phyloP scores from a whole-genome alignment of 2,329 filamentous ascomycete species.

The Sporothrix pseudoabietina region DNA sequence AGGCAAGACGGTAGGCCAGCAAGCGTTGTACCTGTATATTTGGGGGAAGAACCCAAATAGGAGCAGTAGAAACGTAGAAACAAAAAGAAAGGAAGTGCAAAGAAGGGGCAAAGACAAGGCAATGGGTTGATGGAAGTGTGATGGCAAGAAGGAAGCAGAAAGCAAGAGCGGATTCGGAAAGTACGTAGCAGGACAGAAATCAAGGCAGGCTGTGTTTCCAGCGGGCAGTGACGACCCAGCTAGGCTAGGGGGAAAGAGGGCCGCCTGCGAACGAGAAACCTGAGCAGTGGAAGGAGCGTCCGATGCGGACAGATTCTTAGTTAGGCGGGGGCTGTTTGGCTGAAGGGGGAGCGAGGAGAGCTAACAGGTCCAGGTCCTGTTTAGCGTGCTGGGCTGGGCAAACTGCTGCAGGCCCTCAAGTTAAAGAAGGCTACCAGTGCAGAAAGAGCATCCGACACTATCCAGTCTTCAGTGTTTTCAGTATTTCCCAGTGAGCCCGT shows the following conservation, averaged over 20 bases:
- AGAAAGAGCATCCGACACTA: neutral
- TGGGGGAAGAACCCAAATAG: neutral
- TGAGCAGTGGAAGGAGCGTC: neutral
- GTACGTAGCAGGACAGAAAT: constrained; percentile 11
- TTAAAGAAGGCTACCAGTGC: neutral
- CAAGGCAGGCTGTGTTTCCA: constrained; percentile 23
- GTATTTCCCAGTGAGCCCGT: neutral
- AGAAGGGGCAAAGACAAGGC: neutral
- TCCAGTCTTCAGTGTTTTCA: too few species aligned
- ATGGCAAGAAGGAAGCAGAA: neutral
- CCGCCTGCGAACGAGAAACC: neutral
- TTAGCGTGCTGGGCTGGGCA: neutral
- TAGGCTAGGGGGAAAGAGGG: constrained; percentile 6
- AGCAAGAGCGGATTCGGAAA: neutral
- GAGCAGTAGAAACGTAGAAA: neutral
- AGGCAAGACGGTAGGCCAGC: neutral
- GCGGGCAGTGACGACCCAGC: constrained; percentile 16
- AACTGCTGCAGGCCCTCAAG: neutral
- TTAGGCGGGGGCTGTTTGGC: neutral
- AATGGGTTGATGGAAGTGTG: neutral
- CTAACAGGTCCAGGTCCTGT: constrained; percentile 3
- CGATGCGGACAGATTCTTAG: neutral
- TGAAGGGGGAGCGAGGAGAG: neutral
- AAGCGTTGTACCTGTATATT: neutral
- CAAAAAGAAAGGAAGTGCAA: neutral